Conservation (phyloP, 257 asterid species). For the Solanum chmielewskii region DNA sequence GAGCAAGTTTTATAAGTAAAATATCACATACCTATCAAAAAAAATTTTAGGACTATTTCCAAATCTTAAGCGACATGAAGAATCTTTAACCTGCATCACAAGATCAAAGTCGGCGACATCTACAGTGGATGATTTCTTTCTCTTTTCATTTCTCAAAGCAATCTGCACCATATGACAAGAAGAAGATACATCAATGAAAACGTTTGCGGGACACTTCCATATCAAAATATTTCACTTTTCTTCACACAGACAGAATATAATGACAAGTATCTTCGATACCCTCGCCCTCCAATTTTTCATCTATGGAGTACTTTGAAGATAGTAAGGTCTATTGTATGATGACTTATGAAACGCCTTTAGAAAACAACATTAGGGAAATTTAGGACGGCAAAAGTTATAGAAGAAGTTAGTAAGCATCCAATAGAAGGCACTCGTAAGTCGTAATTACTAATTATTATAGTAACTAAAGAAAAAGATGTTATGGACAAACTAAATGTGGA, state of each 20-base stretch:
- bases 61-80: not conserved
- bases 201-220: not conserved
- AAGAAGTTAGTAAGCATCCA: not conserved
- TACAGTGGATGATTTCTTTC: conserved; percentile 30
- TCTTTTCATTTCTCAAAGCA: conserved; percentile 45
- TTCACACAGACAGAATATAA: not conserved
- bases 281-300: not conserved
- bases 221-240: not conserved
- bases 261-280: not conserved
- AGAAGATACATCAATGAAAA: not conserved
- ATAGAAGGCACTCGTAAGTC: not conserved
- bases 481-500: not conserved
- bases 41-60: not conserved
- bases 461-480: not conserved
- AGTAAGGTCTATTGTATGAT: not conserved
- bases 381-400: not conserved
- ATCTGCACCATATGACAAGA: conserved; percentile 31
- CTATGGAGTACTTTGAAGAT: not conserved
- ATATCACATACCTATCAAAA: not conserved
- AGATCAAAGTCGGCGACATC: conserved; percentile 90
- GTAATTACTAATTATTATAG: not conserved
- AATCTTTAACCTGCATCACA: conserved; percentile 72
- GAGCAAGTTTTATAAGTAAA: conserved; percentile 3
- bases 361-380: not conserved
- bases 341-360: not conserved